Evolutionary conservation across 345 rosid species (phyloP), one percentile per base, ranked within the genome.

Genomic region (Iberis pinnata): DNA sequence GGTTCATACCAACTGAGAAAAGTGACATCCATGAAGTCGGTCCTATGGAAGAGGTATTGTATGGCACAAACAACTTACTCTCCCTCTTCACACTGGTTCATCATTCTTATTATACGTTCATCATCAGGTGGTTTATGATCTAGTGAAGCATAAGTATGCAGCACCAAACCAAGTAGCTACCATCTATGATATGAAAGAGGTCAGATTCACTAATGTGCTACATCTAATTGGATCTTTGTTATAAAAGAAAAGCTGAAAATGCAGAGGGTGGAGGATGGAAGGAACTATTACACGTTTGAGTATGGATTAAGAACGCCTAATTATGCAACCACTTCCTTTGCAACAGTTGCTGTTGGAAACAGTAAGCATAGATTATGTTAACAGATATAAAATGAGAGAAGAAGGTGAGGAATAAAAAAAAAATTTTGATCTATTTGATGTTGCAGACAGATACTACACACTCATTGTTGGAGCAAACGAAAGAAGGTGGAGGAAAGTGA

Each of bases 1-100:
- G 98, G 57, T 90, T 90, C 75, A 79, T 87, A 68, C 96, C 98
- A 25, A 79, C 98, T 1, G 70, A 72, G 5, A 84, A 78, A 61
- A 74, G 60, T 13, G 88, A 90, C 56, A 72, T 90, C 53, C 89
- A 61, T 18, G 98, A 90, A 22, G 11, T 90, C 46, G 98, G 98
- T 56, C 84, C 96, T 1, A 70, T 79, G 77, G 86, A 87, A 9
- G 84, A 90, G 89, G 98, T 82, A 26, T 41, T n/a, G 37, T 12
- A 26, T 7, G 53, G 12, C 29, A 13, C 13, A 67, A 4, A 26
- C 29, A 29, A 12, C 51, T 7, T 38, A 39, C 4, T 4, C 19
- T n/a, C 37, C 1, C 8, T 22, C 18, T 17, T 44, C 20, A 31
- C 31, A 40, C 2, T 40, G 6, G n/a, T 46, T 38, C 47, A n/a